Conservation (phyloP, 495 filamentous ascomycete genomes). For the Tuber aestivum region DNA sequence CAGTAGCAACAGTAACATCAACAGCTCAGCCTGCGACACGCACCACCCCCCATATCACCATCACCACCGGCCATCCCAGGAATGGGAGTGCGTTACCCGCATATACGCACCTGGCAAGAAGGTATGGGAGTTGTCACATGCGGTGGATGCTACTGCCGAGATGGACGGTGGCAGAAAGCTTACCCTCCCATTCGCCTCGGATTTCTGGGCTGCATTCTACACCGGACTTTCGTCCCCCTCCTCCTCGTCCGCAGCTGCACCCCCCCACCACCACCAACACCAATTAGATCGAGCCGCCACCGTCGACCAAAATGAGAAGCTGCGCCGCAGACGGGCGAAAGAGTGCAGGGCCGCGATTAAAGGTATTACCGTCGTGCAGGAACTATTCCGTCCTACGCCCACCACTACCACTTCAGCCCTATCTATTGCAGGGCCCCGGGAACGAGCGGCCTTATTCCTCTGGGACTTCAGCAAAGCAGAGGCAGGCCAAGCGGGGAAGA, state of each 20-base stretch:
- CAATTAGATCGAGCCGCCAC: constrained; percentile 17
- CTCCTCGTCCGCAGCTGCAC: background rate
- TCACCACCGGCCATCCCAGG: constrained; percentile 23
- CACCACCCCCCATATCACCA: constrained; percentile 23
- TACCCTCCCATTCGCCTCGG: constrained; percentile 39
- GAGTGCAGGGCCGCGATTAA: constrained; percentile 35
- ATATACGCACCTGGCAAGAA: constrained; percentile 40
- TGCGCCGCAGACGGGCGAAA: constrained; percentile 35
- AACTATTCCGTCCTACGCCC: constrained; percentile 23
- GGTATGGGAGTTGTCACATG: constrained; percentile 37
- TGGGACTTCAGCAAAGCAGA: constrained; percentile 43
- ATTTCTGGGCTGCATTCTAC: constrained; percentile 43
- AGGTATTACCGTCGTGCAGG: constrained; percentile 41
- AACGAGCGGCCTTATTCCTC: constrained; percentile 36
- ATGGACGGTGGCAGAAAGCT: constrained; percentile 33
- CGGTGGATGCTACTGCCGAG: constrained; percentile 22
- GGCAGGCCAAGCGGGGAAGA: constrained; percentile 26
- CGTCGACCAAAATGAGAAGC: constrained; percentile 24
- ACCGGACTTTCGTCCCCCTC: constrained; percentile 31
- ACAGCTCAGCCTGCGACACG: constrained; percentile 7
- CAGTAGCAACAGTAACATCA: background rate
- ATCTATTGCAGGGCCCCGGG: constrained; percentile 18
- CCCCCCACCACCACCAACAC: constrained; percentile 2
- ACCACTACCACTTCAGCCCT: constrained; percentile 15
- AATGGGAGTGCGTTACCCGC: constrained; percentile 41